Evolutionary conservation across 2,329 filamentous ascomycete genomes (phyloP), one percentile per base, ranked within the genome.

Genomic region (Sporothrix variecibatus): DNA sequence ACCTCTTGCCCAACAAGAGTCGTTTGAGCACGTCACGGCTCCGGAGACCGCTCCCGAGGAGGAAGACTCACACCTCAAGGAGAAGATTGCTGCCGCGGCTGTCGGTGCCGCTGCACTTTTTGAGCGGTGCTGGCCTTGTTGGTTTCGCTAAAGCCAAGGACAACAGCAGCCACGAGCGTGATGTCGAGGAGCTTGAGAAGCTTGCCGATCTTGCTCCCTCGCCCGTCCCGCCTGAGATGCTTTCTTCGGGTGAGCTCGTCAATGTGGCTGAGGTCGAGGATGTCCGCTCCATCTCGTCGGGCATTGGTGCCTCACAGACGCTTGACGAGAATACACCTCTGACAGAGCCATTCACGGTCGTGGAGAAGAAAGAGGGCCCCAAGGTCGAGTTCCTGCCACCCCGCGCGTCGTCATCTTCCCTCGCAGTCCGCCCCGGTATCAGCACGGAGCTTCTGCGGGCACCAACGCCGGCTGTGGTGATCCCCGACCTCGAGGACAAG

Each of bases 391-490:
- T 73, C 69, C 73, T 77, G 73, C 68, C 73, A 49, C 74, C 74
- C 28, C 73, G 72, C 49, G 53, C 62, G 17, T 72, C 76, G 31
- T 23, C 60, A 3, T 23, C 71, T 0, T 56, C 46, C 1, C 71
- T 77, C 72, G 72, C 75, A 38, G 74, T 78, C 58, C 73, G 76
- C 40, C 76, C 77, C 51, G 73, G 79, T 28, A 64, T 78, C 76
- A 78, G 80, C 75, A 69, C 78, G 62, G 81, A 82, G 58, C 75
- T 78, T 17, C 79, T 80, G 71, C 80, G 83, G 72, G 81, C 85
- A 31, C 80, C 82, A 17, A 87, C 86, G 46, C 87, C 87, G 67
- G 84, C 82, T 71, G 79, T 87, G 72, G 82, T 85, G 76, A 78
- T 87, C 62, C 86, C 86, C 71, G 82, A 85, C 75, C 79, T 81